Percentiles rank a stretch among this genome's conserved stretches.
These are phyloP conservation scores for Trichothecium sympodiale DNA, from an alignment of 2,329 filamentous ascomycete species.

Conservation along the genomic window DNA sequence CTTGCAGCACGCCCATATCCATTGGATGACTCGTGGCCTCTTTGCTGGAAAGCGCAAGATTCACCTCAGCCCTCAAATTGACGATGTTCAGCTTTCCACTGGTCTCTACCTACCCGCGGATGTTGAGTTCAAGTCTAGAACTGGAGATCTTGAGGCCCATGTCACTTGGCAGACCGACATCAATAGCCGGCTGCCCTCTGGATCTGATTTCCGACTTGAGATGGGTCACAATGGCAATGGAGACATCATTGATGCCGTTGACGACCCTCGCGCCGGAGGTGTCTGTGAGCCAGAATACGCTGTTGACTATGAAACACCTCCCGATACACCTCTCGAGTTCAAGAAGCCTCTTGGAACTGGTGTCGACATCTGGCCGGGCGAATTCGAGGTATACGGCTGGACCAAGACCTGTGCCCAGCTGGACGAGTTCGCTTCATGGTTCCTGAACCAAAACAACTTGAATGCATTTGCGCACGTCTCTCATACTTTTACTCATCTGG, in stretches of 20 bases:
- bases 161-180: constrained; percentile 28
- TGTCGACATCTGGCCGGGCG: constrained; percentile 34
- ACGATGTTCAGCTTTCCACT: constrained; percentile 49
- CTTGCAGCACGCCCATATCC: constrained; percentile 51
- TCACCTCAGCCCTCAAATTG: constrained; percentile 45
- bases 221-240: constrained; percentile 40
- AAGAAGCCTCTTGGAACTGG: constrained; percentile 37
- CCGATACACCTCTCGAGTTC: constrained; percentile 33
- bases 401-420: constrained; percentile 33
- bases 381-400: constrained; percentile 41
- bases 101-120: constrained; percentile 36
- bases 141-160: constrained; percentile 34
- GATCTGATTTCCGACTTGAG: constrained; percentile 41
- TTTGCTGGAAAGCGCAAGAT: constrained; percentile 44
- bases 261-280: constrained; percentile 27
- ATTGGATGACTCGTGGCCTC: constrained; percentile 49
- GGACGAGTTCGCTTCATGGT: constrained; percentile 43
- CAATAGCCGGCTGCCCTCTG: constrained; percentile 35
- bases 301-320: constrained; percentile 33
- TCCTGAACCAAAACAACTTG: constrained; percentile 32
- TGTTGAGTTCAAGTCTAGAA: constrained; percentile 35
- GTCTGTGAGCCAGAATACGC: constrained; percentile 27
- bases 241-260: constrained; percentile 40
- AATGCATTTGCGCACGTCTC: constrained; percentile 47
- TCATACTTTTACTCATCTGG: constrained; percentile 50